Evolutionary conservation across 257 asterid species (phyloP).

Genomic region (Solanum lycopersicoides): DNA sequence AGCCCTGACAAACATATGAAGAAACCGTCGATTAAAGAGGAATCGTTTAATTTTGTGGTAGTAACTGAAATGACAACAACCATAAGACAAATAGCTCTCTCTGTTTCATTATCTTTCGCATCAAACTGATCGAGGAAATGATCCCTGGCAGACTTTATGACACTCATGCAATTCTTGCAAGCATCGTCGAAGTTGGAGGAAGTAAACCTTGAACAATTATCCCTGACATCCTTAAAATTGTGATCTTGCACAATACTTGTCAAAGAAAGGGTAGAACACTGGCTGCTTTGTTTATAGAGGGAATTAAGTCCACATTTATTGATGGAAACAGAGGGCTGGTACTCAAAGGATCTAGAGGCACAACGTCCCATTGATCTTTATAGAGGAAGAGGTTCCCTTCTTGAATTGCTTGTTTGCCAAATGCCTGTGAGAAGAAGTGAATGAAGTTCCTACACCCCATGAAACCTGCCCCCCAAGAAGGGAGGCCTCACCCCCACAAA

Average conservation of each 20-base stretch:
- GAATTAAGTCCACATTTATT: slow-evolving; percentile 34
- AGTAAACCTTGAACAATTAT: slow-evolving; percentile 28
- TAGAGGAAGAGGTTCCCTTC: slow-evolving; percentile 27
- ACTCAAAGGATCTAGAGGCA: slow-evolving; percentile 9
- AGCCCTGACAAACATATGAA: slow-evolving; percentile 53
- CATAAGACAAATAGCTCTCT: slow-evolving; percentile 35
- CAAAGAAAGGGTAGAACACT: slow-evolving; percentile 29
- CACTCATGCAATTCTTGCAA: slow-evolving; percentile 32
- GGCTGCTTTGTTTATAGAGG: slow-evolving; percentile 24
- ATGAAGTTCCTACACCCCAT: not conserved
- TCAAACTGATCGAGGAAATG: not conserved
- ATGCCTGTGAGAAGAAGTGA: slow-evolving; percentile 36
- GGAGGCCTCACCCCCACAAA: too few species aligned
- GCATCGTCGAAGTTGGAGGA: slow-evolving; percentile 28
- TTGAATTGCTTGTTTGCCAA: slow-evolving; percentile 32
- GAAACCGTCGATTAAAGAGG: slow-evolving; percentile 24
- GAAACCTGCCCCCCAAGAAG: too few species aligned
- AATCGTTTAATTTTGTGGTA: slow-evolving; percentile 18
- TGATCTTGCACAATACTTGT: not conserved
- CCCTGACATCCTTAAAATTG: slow-evolving; percentile 3
- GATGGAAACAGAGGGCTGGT: slow-evolving; percentile 34
- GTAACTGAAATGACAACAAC: slow-evolving; percentile 36
- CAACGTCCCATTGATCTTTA: slow-evolving; percentile 36
- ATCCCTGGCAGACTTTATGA: slow-evolving; percentile 18
- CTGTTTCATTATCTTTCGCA: slow-evolving; percentile 6